Conservation (phyloP, 106 monocot species). For the Gastrodia elata region DNA sequence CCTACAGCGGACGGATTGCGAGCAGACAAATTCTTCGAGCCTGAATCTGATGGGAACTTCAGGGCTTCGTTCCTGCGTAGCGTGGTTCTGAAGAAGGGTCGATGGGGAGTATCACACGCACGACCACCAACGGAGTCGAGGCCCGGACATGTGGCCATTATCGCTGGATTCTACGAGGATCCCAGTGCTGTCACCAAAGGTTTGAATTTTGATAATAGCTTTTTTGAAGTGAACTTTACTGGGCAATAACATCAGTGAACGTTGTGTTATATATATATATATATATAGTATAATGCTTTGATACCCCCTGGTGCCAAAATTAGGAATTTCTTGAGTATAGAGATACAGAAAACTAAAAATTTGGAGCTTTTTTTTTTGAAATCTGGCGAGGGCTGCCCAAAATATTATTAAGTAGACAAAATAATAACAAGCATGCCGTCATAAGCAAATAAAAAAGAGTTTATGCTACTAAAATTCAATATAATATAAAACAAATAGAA, state of each 20-base stretch:
- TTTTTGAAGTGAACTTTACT: background rate
- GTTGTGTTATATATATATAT: background rate
- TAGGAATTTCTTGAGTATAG: too few relatives aligned
- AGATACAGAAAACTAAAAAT: too few relatives aligned
- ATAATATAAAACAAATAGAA: too few relatives aligned
- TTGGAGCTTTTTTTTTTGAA: too few relatives aligned
- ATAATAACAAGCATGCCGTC: too few relatives aligned
- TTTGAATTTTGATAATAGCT: background rate
- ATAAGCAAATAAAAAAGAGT: too few relatives aligned
- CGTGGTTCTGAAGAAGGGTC: conserved; percentile 57
- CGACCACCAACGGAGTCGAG: conserved; percentile 92
- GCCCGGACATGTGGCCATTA: conserved; percentile 77
- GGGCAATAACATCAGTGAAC: background rate
- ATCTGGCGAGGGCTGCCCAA: too few relatives aligned
- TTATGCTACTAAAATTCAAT: too few relatives aligned
- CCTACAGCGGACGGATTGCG: conserved; percentile 74
- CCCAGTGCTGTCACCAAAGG: conserved; percentile 91
- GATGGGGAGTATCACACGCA: conserved; percentile 91
- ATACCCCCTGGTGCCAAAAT: too few relatives aligned
- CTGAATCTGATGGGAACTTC: conserved; percentile 49
- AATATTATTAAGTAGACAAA: too few relatives aligned
- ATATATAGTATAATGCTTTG: too few relatives aligned
- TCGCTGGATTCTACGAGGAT: conserved; percentile 93
- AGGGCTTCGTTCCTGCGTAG: conserved; percentile 71
- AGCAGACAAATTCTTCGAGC: conserved; percentile 87